A percentile compares a stretch with the other conserved stretches of the same genome.
Evolutionary conservation across 75 land plant genomes (phyloP).

Genomic region (Pinus taeda): DNA sequence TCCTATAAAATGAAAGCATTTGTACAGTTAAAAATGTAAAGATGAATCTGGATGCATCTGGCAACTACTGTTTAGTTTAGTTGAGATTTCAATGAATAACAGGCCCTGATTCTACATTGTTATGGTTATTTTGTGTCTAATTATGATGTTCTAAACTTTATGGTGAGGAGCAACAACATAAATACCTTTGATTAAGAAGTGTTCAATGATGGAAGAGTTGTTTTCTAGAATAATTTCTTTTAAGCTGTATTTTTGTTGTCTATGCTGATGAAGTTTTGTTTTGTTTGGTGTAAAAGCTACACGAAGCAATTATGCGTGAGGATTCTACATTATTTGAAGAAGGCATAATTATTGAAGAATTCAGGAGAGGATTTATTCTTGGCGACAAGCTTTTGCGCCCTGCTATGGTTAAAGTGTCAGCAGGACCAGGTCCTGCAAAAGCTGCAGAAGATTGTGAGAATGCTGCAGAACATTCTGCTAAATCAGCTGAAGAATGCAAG

Average conservation of each 20-base stretch:
- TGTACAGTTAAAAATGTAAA: neutral
- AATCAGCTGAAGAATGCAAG: neutral
- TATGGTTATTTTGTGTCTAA: neutral
- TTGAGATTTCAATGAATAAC: neutral
- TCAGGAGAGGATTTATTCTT: slow-evolving; percentile 80
- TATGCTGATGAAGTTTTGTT: slow-evolving; percentile 6
- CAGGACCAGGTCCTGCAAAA: slow-evolving; percentile 65
- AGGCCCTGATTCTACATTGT: neutral
- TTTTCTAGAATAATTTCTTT: slow-evolving; percentile 1
- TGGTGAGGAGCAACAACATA: neutral
- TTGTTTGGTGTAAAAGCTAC: slow-evolving; percentile 45
- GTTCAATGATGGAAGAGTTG: slow-evolving; percentile 1
- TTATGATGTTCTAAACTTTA: neutral
- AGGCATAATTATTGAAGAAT: slow-evolving; percentile 79
- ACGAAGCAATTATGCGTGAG: slow-evolving; percentile 92
- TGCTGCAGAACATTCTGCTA: slow-evolving; percentile 3
- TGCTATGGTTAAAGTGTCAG: slow-evolving; percentile 92
- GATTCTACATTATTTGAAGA: slow-evolving; percentile 79
- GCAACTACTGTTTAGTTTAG: neutral
- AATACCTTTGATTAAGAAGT: too few relatives aligned
- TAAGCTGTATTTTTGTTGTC: neutral
- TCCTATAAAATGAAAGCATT: neutral
- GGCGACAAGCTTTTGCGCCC: slow-evolving; percentile 84
- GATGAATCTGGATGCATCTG: neutral
- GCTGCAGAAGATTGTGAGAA: slow-evolving; percentile 7